These are phyloP conservation scores for Pseudocercospora fijiensis DNA, from an alignment of 2,329 filamentous ascomycete species.

Conservation along the genomic window DNA sequence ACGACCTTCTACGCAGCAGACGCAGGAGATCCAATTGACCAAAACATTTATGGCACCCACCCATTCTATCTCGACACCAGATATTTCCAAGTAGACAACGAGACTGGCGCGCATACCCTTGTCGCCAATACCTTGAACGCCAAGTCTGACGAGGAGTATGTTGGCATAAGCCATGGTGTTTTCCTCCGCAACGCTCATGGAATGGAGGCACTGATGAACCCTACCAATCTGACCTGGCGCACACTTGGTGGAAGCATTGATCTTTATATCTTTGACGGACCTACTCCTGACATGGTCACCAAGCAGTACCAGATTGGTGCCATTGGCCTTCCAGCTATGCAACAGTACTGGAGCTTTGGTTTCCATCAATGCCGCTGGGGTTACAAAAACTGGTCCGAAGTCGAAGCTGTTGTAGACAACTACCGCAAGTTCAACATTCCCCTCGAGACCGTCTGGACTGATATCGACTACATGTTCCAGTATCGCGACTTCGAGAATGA, in stretches of 20 bases:
- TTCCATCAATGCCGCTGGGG: slow-evolving; percentile 85
- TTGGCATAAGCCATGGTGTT: slow-evolving; percentile 71
- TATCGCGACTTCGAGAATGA: slow-evolving; percentile 62
- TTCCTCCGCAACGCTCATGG: slow-evolving; percentile 75
- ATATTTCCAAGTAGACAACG: slow-evolving; percentile 61
- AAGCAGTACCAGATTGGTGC: slow-evolving; percentile 67
- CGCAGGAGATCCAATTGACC: slow-evolving; percentile 61
- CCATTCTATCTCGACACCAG: slow-evolving; percentile 78
- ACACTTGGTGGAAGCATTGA: slow-evolving; percentile 74
- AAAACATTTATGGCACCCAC: slow-evolving; percentile 73
- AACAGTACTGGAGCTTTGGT: slow-evolving; percentile 78
- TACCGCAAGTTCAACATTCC: slow-evolving; percentile 58
- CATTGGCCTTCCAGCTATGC: slow-evolving; percentile 71
- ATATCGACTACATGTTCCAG: slow-evolving; percentile 59
- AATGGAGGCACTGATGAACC: slow-evolving; percentile 67
- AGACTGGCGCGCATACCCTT: slow-evolving; percentile 50
- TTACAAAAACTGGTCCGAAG: slow-evolving; percentile 68
- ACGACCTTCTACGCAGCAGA: slow-evolving; percentile 69
- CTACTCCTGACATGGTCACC: slow-evolving; percentile 65
- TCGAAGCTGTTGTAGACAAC: slow-evolving; percentile 58
- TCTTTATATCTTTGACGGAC: slow-evolving; percentile 75
- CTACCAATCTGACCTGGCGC: slow-evolving; percentile 68
- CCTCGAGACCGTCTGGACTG: slow-evolving; percentile 51
- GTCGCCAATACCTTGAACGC: slow-evolving; percentile 53
- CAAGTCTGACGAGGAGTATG: slow-evolving; percentile 56